phyloP scores from a whole-genome alignment of 1,284 basidiomycete genomes.

The Ceratorhiza oryzae-sativae region DNA sequence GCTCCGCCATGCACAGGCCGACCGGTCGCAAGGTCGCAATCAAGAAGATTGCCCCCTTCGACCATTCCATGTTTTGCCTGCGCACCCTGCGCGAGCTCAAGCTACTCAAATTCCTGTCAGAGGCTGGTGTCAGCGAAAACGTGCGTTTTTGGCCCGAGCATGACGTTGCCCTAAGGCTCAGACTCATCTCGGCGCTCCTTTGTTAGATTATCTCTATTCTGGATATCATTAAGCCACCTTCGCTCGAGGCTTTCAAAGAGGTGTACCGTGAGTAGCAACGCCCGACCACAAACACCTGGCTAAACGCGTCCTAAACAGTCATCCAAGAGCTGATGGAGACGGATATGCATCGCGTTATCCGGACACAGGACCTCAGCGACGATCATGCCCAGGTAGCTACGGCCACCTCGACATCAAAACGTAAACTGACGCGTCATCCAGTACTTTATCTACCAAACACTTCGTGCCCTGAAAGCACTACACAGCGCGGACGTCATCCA shows the following conservation, averaged over 20 bases:
- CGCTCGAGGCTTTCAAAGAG: slow-evolving; percentile 92
- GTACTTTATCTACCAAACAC: slow-evolving; percentile 87
- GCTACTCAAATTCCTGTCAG: slow-evolving; percentile 87
- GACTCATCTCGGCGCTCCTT: slow-evolving; percentile 16
- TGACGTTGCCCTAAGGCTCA: slow-evolving; percentile 32
- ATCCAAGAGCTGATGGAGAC: slow-evolving; percentile 86
- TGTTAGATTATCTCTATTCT: slow-evolving; percentile 90
- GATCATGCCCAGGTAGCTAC: slow-evolving; percentile 77
- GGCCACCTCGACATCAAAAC: slow-evolving; percentile 44
- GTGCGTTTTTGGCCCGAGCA: slow-evolving; percentile 58
- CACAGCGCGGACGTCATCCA: slow-evolving; percentile 96
- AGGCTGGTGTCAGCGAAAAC: slow-evolving; percentile 92
- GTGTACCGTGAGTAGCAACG: slow-evolving; percentile 70
- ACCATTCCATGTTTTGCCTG: slow-evolving; percentile 90
- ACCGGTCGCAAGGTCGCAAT: slow-evolving; percentile 84
- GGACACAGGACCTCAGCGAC: slow-evolving; percentile 82
- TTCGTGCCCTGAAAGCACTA: slow-evolving; percentile 91
- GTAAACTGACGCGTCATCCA: slow-evolving; percentile 47
- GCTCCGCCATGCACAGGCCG: slow-evolving; percentile 82
- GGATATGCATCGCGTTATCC: slow-evolving; percentile 74
- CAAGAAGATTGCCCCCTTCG: slow-evolving; percentile 92
- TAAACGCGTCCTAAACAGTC: slow-evolving; percentile 56
- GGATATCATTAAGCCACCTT: slow-evolving; percentile 91
- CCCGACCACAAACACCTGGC: background rate
- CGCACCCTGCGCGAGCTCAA: slow-evolving; percentile 88